Base-by-base conservation (phyloP, 768 basidiomycete genomes). In the Lentinula guzmanii region DNA sequence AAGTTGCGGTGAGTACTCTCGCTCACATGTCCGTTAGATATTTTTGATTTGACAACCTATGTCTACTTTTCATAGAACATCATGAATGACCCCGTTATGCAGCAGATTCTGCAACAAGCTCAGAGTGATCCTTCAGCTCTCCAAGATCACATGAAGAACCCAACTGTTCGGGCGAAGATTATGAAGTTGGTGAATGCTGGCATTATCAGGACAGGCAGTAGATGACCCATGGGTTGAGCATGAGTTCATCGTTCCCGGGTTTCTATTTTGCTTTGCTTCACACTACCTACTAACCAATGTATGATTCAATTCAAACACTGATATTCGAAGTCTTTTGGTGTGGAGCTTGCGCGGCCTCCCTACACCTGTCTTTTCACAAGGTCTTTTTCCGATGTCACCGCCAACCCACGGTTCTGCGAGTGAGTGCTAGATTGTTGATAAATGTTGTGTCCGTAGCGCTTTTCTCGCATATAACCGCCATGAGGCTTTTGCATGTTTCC, bases 91-190 rank as follows among this genome's bases (percentile, higher is more conserved):
- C 93, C 94, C 8, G 78, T 96, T 65, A 96, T 97, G 91, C 91
- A 97, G 75, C 86, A 86, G 61, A 97, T 99, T 65, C 73, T 99
- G 68, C 91, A 95, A 71, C 95, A 98, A 76, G 93, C 94, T 6
- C 96, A 99, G 76, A 68, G 76, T 54, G 87, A 98, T 73, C 96
- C 97, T 5, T 79, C 83, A 50, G 92, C 95, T 24, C 77, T 99
- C 62, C 90, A 92, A 72, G 93, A 97, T 67, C 96, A 99, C 76
- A 90, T 98, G 89, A 93, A 94, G 84, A 97, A 95, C 69, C 89
- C 93, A 7, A 73, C 79, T 37, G 86, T 95, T 35, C 82, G 83
- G 45, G 72, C 79, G 60, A 96, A 95, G 80, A 91, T 97, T 64
- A 82, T 86, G 78, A 95, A 95, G 76, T 80, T 98, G 52, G 79